phyloP scores from a whole-genome alignment of 345 rosid species.

The Sisymbrium irio region DNA sequence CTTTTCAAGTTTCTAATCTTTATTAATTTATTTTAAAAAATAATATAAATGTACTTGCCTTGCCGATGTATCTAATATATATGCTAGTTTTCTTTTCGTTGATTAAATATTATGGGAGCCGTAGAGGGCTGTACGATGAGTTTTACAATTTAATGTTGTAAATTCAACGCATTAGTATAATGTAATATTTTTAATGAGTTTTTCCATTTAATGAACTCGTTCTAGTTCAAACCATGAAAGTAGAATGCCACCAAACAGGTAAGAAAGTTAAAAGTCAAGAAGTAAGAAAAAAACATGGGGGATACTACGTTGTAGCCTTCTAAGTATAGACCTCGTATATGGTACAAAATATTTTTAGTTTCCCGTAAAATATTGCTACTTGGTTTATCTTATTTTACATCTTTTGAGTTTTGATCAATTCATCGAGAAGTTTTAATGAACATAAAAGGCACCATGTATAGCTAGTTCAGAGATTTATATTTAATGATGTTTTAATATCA shows the following conservation, averaged over 20 bases:
- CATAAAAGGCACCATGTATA: not conserved
- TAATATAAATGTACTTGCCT: constrained; percentile 31
- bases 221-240: not conserved
- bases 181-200: not conserved
- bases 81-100: constrained; percentile 5
- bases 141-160: not conserved
- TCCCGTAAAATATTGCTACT: not conserved
- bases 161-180: not conserved
- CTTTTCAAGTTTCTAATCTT: constrained; percentile 12
- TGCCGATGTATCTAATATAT: constrained; percentile 31
- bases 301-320: not conserved
- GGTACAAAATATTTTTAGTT: not conserved
- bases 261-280: not conserved
- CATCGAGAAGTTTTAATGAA: not conserved
- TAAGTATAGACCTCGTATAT: not conserved
- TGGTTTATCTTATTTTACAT: not conserved
- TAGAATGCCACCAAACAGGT: not conserved
- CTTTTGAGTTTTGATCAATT: constrained; percentile 1
- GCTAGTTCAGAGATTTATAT: not conserved
- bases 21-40: not conserved
- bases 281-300: not conserved
- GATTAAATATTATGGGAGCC: constrained; percentile 16
- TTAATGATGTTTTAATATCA: constrained; percentile 10
- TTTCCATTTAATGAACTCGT: not conserved
- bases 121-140: constrained; percentile 24